These are phyloP conservation scores for Fusarium abutilonis DNA, from an alignment of 2,329 filamentous ascomycete species.

Conservation along the genomic window DNA sequence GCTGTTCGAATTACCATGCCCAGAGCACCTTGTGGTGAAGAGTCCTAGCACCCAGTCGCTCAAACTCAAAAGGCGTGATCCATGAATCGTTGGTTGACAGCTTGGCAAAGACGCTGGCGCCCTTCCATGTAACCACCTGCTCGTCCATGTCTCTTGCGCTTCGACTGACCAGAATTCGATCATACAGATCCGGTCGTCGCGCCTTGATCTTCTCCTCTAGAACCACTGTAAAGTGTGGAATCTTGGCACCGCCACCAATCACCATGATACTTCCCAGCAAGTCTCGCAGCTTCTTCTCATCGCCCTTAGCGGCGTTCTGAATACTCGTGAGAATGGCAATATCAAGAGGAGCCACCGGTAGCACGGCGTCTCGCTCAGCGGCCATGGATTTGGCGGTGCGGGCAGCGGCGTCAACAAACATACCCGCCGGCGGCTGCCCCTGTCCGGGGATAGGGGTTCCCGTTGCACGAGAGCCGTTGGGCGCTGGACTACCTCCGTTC, in stretches of 20 bases:
- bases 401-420: conserved; percentile 62
- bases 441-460: conserved; percentile 55
- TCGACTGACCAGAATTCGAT: conserved; percentile 69
- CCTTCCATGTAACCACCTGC: conserved; percentile 98
- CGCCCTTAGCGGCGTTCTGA: conserved; percentile 83
- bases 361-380: conserved; percentile 78
- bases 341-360: conserved; percentile 86
- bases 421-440: conserved; percentile 54
- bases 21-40: conserved; percentile 83
- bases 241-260: conserved; percentile 84
- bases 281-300: conserved; percentile 93
- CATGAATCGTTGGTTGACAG: conserved; percentile 93
- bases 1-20: conserved; percentile 59
- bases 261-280: conserved; percentile 92
- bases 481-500: conserved; percentile 63
- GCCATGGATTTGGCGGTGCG: conserved; percentile 65
- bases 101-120: conserved; percentile 94
- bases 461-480: conserved; percentile 62
- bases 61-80: conserved; percentile 89
- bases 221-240: conserved; percentile 80
- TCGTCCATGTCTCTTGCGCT: conserved; percentile 94
- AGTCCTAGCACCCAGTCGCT: conserved; percentile 81
- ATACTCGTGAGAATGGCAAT: conserved; percentile 91
- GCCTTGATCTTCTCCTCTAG: conserved; percentile 84
- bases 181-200: conserved; percentile 68